A percentile compares a stretch with the other conserved stretches of the same genome.
Conservation (phyloP, 306 rosid genomes). For the Psophocarpus tetragonolobus region DNA sequence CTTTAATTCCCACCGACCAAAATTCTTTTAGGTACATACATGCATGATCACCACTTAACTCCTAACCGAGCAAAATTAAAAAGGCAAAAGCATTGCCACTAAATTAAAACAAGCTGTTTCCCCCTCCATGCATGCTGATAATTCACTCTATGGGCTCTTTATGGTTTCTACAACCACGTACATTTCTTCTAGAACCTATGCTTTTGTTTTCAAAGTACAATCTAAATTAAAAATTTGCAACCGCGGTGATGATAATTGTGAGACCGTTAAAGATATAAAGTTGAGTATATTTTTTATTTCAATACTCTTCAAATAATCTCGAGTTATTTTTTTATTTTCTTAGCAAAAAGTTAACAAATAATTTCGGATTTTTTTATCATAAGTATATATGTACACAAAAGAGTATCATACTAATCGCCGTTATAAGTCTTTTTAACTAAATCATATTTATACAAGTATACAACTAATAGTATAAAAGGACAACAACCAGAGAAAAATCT, state of each 20-base stretch:
- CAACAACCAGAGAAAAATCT: no score
- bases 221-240: neutral
- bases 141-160: neutral
- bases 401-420: no score
- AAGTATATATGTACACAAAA: no score
- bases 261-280: neutral
- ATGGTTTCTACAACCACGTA: neutral
- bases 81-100: slow-evolving; percentile 36
- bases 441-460: no score
- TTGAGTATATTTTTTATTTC: neutral
- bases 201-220: neutral
- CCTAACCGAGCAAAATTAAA: slow-evolving; percentile 13
- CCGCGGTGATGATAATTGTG: neutral
- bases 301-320: neutral
- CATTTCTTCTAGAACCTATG: neutral
- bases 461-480: no score
- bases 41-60: slow-evolving; percentile 33
- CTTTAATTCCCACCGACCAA: slow-evolving; percentile 51
- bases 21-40: slow-evolving; percentile 31
- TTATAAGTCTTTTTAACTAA: no score
- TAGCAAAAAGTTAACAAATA: no score
- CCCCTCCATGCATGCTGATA: slow-evolving; percentile 27
- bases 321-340: no score
- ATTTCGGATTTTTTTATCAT: no score
- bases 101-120: slow-evolving; percentile 20